phyloP scores from a whole-genome alignment of 2,329 filamentous ascomycete genomes.

The Exophiala xenobiotica region DNA sequence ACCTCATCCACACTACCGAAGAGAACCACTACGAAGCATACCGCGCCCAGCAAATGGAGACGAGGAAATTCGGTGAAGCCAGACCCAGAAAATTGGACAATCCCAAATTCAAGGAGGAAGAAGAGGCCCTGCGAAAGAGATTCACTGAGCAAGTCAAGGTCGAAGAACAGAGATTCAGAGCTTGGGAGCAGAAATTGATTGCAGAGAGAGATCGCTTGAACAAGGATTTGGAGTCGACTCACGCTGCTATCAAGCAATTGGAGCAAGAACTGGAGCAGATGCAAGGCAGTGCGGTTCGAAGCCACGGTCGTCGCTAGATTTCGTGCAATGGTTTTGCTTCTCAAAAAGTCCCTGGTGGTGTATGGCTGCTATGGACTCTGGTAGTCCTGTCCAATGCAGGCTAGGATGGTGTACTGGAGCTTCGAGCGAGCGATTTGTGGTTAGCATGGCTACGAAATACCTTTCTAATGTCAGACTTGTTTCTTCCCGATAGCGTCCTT shows the following conservation, averaged over 20 bases:
- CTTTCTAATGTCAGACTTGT: slow-evolving; percentile 26
- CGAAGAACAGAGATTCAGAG: slow-evolving; percentile 97
- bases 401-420: slow-evolving; percentile 14
- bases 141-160: slow-evolving; percentile 99
- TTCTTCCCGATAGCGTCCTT: not conserved
- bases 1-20: slow-evolving; percentile 98
- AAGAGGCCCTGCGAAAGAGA: slow-evolving; percentile 95
- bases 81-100: slow-evolving; percentile 97
- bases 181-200: slow-evolving; percentile 99
- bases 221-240: slow-evolving; percentile 98
- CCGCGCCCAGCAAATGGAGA: slow-evolving; percentile 99
- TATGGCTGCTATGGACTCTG: slow-evolving; percentile 15
- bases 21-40: slow-evolving; percentile 99
- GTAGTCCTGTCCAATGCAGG: slow-evolving; percentile 17
- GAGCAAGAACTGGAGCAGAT: slow-evolving; percentile 91
- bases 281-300: slow-evolving; percentile 86
- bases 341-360: not conserved
- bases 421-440: slow-evolving; percentile 11
- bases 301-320: slow-evolving; percentile 81
- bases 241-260: slow-evolving; percentile 66
- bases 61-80: slow-evolving; percentile 97
- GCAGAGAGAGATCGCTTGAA: slow-evolving; percentile 97
- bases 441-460: slow-evolving; percentile 25
- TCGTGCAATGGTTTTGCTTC: not conserved
- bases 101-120: slow-evolving; percentile 99